Conservation (phyloP, 371 early-diverging fungal genomes). For the Mucor piriformis region DNA sequence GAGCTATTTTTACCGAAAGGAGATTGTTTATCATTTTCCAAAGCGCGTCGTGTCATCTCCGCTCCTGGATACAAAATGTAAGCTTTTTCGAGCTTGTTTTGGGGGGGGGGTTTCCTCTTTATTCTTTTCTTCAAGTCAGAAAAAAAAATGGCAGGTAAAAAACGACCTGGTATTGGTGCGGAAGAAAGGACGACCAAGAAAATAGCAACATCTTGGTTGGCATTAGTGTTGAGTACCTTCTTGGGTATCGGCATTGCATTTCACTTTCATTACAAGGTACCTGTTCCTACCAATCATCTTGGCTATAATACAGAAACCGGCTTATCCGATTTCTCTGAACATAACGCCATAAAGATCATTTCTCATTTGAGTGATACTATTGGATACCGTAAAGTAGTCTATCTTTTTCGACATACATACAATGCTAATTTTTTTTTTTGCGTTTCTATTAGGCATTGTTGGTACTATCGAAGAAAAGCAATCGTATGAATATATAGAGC, state of each 20-base stretch:
- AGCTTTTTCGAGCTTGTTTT: too few species aligned
- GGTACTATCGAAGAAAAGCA: slow-evolving; percentile 51
- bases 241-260: slow-evolving; percentile 34
- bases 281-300: slow-evolving; percentile 42
- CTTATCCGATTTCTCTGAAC: slow-evolving; percentile 56
- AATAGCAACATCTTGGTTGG: slow-evolving; percentile 16
- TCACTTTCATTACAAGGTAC: slow-evolving; percentile 45
- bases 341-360: slow-evolving; percentile 53
- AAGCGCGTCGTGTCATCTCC: too few species aligned
- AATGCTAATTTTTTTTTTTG: background rate
- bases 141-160: slow-evolving; percentile 11
- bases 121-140: background rate
- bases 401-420: too few species aligned
- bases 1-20: too few species aligned
- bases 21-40: too few species aligned
- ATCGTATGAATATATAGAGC: slow-evolving; percentile 42
- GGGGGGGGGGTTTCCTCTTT: too few species aligned
- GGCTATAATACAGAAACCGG: slow-evolving; percentile 42
- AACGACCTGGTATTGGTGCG: slow-evolving; percentile 6
- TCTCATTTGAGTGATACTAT: slow-evolving; percentile 54
- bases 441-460: slow-evolving; percentile 36
- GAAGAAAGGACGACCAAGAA: slow-evolving; percentile 17
- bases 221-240: slow-evolving; percentile 11
- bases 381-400: slow-evolving; percentile 57
- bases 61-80: too few species aligned